A percentile compares a stretch with the other conserved stretches of the same genome.
Conservation (phyloP, 306 rosid genomes). For the Cucumis melo region DNA sequence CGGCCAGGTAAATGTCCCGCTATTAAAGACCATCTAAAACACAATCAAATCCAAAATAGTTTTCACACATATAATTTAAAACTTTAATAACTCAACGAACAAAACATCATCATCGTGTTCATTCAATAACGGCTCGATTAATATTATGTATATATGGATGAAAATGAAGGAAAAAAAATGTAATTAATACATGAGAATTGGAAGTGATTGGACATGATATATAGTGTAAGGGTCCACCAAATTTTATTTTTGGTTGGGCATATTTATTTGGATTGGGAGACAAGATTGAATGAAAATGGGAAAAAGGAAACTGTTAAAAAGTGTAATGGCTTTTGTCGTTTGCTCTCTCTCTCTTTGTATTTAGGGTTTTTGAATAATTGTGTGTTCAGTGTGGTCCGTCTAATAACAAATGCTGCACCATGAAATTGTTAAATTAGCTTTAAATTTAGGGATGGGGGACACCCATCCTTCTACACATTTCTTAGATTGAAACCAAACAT, state of each 20-base stretch:
- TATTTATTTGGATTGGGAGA: not conserved
- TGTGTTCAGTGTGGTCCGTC: not conserved
- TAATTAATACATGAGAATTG: not conserved
- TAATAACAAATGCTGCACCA: not conserved
- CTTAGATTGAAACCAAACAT: not conserved
- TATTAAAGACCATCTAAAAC: conserved; percentile 68
- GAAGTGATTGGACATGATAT: not conserved
- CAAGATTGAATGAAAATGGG: not conserved
- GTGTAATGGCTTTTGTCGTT: not conserved
- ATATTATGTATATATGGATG: not conserved
- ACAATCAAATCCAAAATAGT: not conserved
- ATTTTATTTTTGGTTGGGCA: not conserved
- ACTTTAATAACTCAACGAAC: not conserved
- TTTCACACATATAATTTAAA: not conserved
- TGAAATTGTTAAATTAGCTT: not conserved
- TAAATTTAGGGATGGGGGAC: not conserved
- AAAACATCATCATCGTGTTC: not conserved
- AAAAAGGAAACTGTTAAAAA: not conserved
- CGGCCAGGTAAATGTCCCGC: conserved; percentile 65
- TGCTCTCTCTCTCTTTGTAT: not conserved
- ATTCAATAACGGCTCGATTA: not conserved
- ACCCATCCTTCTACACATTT: not conserved
- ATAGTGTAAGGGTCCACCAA: not conserved
- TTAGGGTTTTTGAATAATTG: not conserved
- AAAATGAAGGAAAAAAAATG: not conserved